Base-by-base conservation (phyloP, 1,284 basidiomycete species). In the Waitea zeae region DNA sequence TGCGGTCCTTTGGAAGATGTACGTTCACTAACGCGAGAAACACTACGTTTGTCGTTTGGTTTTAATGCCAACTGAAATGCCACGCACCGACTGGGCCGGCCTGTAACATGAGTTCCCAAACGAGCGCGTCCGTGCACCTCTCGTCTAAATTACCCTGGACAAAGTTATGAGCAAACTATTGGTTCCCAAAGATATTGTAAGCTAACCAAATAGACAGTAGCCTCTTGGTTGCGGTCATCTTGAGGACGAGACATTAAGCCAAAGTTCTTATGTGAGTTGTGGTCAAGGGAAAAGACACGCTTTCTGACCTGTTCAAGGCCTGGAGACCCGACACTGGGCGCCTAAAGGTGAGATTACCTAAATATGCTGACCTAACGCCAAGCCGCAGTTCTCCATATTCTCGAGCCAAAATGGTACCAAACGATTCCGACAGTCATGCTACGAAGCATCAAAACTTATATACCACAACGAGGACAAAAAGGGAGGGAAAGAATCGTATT, bases 31-130 rank as follows among this genome's bases (percentile, higher is more conserved):
- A 36, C 19, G 18, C 5, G 9, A 13, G 22, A 27, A 35, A 44
- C 17, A 46, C 39, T 27, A 27, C 31, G 12, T 30, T 12, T 14
- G 3, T 45, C 34, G 15, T 36, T 20, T 12, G 9, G 1, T 9
- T 14, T 5, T 3, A 20, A 13, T 11, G 19, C 15, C 7, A 17
- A 22, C 4, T 13, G n/a, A 12, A 7, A 32, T 12, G 4, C 6
- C 6, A 19, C 41, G 53, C 50, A 88, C 90, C 88, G 36, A 97
- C 87, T 42, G 93, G 93, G 4, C 93, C 93, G 9, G 92, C 92
- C 61, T 97, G 93, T 40, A 97, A 59, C 93, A 98, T 98, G 33
- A 98, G 62, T 61, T 98, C 93, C 93, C 93, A 98, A 42, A 98
- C 65, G 42, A 98, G 65, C 31, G 90, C 86, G 53, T 98, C 93